Percentiles rank a stretch among this genome's conserved stretches.
Evolutionary conservation across 306 rosid species (phyloP).

Genomic region (Vachellia pachyceras): DNA sequence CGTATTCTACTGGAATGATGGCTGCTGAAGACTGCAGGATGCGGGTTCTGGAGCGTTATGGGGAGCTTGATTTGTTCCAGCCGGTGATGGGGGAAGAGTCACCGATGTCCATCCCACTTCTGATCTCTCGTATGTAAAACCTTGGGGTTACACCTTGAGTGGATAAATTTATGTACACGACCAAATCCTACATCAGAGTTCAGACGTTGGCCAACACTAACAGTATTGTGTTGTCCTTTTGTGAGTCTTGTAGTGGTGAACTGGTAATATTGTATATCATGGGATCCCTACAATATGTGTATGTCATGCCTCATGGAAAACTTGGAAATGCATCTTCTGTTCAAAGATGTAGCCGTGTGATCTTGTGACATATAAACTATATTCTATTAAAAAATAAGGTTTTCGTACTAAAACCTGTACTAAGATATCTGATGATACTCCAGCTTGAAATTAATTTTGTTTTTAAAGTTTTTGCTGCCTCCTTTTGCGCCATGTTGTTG

Average conservation of each 20-base stretch:
- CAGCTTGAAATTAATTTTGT: background rate
- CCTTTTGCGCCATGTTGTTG: background rate
- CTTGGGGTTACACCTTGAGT: background rate
- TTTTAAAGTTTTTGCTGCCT: background rate
- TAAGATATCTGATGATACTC: background rate
- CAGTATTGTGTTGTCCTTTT: background rate
- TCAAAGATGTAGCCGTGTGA: background rate
- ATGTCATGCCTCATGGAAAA: background rate
- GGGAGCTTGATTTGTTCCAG: conserved; percentile 82
- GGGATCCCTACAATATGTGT: background rate
- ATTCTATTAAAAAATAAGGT: background rate
- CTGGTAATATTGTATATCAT: background rate
- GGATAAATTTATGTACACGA: background rate
- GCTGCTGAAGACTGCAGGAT: conserved; percentile 99
- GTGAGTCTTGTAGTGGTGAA: background rate
- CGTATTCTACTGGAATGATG: conserved; percentile 85
- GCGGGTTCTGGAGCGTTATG: conserved; percentile 95
- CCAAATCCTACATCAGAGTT: background rate
- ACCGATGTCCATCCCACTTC: conserved; percentile 67
- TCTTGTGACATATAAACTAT: background rate
- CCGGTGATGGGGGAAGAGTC: conserved; percentile 83
- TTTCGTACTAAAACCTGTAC: background rate
- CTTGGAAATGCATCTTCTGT: background rate
- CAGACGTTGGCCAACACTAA: background rate
- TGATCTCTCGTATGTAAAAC: conserved; percentile 89